These are phyloP conservation scores for Spinacia oleracea DNA, from an alignment of 179 eudicot species.

Conservation along the genomic window DNA sequence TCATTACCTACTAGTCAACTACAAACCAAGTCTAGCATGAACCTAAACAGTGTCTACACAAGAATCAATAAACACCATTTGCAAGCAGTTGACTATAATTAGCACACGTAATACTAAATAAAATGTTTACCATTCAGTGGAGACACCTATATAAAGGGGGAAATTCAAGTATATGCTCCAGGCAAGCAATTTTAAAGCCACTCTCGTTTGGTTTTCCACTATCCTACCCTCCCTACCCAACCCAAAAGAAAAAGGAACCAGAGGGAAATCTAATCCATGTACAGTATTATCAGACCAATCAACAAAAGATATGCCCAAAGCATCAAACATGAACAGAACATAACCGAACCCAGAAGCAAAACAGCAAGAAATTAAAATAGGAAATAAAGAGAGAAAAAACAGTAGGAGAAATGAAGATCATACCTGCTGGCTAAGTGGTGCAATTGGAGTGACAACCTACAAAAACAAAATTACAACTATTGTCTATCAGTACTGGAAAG, in stretches of 20 bases:
- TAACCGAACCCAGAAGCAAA: not conserved
- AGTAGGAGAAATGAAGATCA: not conserved
- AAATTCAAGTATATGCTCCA: not conserved
- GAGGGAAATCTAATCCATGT: not conserved
- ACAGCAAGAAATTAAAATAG: not conserved
- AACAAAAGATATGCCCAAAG: not conserved
- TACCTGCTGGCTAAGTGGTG: conserved; percentile 99
- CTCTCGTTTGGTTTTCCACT: not conserved
- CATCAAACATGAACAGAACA: not conserved
- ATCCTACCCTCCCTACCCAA: not conserved
- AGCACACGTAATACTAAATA: not conserved
- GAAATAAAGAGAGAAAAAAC: not conserved
- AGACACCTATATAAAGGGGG: not conserved
- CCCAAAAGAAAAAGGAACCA: too few relatives aligned
- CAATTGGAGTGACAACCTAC: conserved; percentile 96
- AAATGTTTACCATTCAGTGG: not conserved
- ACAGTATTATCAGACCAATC: not conserved
- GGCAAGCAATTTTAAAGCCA: not conserved
- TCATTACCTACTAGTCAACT: not conserved
- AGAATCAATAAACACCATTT: not conserved
- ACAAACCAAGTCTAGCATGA: not conserved
- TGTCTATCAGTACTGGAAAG: not conserved
- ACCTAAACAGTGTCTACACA: not conserved
- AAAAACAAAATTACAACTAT: conserved; percentile 6
- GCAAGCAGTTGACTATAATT: not conserved